These are phyloP conservation scores for Metschnikowia shivogae DNA, from an alignment of 805 yeast genomes.

Conservation along the genomic window DNA sequence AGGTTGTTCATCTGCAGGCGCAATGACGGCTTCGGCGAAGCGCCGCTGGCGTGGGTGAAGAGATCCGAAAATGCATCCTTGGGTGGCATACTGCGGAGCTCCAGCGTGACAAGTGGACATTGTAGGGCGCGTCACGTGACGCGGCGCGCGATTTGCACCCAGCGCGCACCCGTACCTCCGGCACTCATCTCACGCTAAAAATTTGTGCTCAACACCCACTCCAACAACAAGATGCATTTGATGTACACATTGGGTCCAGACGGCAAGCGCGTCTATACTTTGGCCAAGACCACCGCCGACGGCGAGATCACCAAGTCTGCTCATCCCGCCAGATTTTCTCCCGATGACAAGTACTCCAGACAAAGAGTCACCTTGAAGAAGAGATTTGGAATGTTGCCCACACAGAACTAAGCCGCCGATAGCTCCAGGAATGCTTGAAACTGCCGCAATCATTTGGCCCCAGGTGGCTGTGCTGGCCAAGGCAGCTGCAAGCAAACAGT, in stretches of 20 bases:
- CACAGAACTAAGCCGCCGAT: conserved; percentile 40
- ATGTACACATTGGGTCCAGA: conserved; percentile 95
- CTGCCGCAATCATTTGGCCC: no score
- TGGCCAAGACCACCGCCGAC: conserved; percentile 69
- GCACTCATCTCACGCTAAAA: conserved; percentile 13
- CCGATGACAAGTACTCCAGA: conserved; percentile 98
- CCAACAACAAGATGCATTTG: conserved; percentile 71
- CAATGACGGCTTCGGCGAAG: conserved; percentile 12
- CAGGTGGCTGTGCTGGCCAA: no score
- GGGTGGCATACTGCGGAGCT: not conserved
- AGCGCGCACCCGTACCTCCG: conserved; percentile 13
- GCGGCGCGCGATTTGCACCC: not conserved
- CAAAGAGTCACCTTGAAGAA: conserved; percentile 98
- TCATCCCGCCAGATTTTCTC: conserved; percentile 99
- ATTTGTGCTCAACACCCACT: not conserved
- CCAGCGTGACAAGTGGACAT: not conserved
- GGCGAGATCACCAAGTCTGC: conserved; percentile 98
- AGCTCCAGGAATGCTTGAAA: no score
- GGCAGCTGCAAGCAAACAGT: not conserved
- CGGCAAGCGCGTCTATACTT: conserved; percentile 94
- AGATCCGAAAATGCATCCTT: conserved; percentile 45
- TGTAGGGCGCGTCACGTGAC: conserved; percentile 2
- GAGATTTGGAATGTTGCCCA: conserved; percentile 84
- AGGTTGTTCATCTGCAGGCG: conserved; percentile 15
- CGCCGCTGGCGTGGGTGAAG: conserved; percentile 29